A percentile compares a stretch with the other conserved stretches of the same genome.
phyloP scores from a whole-genome alignment of 1,139 yeast genomes.

The Kodamaea fungicola region DNA sequence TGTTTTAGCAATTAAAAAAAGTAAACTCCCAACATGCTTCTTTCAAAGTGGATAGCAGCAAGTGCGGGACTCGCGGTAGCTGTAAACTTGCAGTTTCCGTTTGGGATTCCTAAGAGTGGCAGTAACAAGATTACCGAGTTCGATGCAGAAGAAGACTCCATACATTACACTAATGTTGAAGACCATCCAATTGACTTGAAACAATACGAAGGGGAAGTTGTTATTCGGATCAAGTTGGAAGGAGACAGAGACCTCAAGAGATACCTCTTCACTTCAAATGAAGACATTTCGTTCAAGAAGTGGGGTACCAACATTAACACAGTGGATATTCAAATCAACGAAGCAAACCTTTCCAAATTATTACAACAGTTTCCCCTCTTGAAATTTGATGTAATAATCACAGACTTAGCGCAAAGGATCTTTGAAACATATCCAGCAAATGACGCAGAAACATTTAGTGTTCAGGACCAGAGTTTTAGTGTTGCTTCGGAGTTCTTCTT shows the following conservation, averaged over 20 bases:
- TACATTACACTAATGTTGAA: constrained; percentile 24
- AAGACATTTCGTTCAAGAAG: constrained; percentile 16
- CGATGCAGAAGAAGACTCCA: neutral
- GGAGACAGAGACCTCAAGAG: constrained; percentile 17
- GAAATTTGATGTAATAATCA: constrained; percentile 39
- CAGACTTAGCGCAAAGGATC: constrained; percentile 54
- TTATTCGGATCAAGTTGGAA: constrained; percentile 40
- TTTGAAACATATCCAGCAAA: constrained; percentile 50
- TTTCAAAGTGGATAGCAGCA: neutral
- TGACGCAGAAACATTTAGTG: neutral
- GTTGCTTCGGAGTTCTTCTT: constrained; percentile 52
- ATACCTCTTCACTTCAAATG: constrained; percentile 12
- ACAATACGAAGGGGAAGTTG: constrained; percentile 50
- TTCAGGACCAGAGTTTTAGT: constrained; percentile 6
- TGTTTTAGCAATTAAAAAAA: no score
- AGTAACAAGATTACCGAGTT: neutral
- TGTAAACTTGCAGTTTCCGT: constrained; percentile 2
- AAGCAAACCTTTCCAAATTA: constrained; percentile 20
- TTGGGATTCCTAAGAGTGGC: constrained; percentile 1
- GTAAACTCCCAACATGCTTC: neutral
- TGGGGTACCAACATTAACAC: constrained; percentile 34
- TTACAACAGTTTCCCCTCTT: constrained; percentile 17
- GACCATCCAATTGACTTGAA: constrained; percentile 45
- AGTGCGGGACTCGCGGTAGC: neutral
- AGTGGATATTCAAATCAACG: constrained; percentile 35